Percentiles rank a stretch among this genome's conserved stretches.
phyloP scores from a whole-genome alignment of 495 filamentous ascomycete genomes.

The Lepidopterella palustris region DNA sequence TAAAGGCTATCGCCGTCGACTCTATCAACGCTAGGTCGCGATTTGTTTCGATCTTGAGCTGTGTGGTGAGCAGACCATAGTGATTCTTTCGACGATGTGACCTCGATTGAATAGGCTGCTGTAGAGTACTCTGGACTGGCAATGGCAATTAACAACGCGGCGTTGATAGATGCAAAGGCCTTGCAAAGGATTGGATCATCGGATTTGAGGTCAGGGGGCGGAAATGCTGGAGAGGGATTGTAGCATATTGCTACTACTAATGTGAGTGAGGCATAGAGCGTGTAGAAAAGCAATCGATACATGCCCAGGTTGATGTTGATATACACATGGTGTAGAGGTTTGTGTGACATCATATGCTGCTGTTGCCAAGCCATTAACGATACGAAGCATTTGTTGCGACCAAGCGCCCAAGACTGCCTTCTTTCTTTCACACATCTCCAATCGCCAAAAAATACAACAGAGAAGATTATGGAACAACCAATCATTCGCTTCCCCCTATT shows the following conservation, averaged over 20 bases:
- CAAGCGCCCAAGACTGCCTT: too few species aligned
- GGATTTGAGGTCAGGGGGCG: constrained; percentile 13
- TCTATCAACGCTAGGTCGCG: constrained; percentile 23
- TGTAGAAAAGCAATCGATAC: too few species aligned
- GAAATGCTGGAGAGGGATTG: constrained; percentile 17
- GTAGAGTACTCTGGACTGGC: constrained; percentile 15
- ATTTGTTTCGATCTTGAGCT: constrained; percentile 27
- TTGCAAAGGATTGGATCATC: constrained; percentile 3
- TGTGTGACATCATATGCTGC: too few species aligned
- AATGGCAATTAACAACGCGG: not conserved
- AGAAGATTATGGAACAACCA: too few species aligned
- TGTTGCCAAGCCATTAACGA: too few species aligned
- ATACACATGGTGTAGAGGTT: too few species aligned
- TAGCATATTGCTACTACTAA: constrained; percentile 23
- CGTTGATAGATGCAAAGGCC: constrained; percentile 15
- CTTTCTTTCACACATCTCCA: too few species aligned
- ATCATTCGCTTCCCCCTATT: too few species aligned
- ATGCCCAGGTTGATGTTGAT: too few species aligned
- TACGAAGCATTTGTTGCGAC: too few species aligned
- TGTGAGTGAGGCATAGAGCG: too few species aligned
- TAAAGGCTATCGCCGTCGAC: constrained; percentile 34
- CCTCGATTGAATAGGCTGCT: constrained; percentile 32
- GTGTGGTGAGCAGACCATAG: constrained; percentile 35
- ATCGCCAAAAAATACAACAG: too few species aligned
- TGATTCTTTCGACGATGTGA: constrained; percentile 31